Evolutionary conservation across 169 alveolate genomes (phyloP).

Genomic region (Plasmodium relictum): DNA sequence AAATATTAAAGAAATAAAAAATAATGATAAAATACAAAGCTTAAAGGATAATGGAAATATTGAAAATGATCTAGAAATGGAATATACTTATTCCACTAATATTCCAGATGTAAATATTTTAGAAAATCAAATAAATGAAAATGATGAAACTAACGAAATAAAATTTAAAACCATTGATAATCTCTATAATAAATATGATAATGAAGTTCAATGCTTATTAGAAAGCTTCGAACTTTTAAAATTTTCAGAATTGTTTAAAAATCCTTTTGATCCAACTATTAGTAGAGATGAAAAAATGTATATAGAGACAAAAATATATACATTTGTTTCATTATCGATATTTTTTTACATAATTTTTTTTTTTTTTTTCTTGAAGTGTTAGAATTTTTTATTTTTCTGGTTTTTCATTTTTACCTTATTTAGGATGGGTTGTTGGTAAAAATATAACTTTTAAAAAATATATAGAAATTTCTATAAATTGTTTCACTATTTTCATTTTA

Average conservation of each 20-base stretch:
- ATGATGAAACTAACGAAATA: conserved; percentile 2
- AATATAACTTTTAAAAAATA: conserved; percentile 3
- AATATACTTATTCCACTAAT: conserved; percentile 1
- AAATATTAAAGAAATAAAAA: conserved; percentile 1
- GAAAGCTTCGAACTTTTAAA: conserved; percentile 39
- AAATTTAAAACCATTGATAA: conserved; percentile 48
- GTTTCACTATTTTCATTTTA: background rate
- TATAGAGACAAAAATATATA: conserved; percentile 3
- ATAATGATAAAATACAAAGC: background rate
- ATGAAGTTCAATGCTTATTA: conserved; percentile 34
- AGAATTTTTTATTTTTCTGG: conserved; percentile 67
- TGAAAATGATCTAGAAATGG: background rate
- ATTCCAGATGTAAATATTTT: background rate
- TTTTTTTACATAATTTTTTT: background rate
- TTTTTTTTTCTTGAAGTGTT: conserved; percentile 35
- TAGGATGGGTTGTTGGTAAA: conserved; percentile 76
- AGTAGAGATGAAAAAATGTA: conserved; percentile 75
- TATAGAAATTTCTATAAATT: background rate
- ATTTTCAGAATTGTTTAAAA: conserved; percentile 60
- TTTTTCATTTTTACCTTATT: conserved; percentile 56
- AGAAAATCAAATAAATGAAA: conserved; percentile 6
- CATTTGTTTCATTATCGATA: background rate
- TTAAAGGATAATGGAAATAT: background rate
- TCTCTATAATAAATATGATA: conserved; percentile 44
- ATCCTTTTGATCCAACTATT: conserved; percentile 45